Base-by-base conservation (phyloP, 371 early-diverging fungal species). In the Mortierella sp. region DNA sequence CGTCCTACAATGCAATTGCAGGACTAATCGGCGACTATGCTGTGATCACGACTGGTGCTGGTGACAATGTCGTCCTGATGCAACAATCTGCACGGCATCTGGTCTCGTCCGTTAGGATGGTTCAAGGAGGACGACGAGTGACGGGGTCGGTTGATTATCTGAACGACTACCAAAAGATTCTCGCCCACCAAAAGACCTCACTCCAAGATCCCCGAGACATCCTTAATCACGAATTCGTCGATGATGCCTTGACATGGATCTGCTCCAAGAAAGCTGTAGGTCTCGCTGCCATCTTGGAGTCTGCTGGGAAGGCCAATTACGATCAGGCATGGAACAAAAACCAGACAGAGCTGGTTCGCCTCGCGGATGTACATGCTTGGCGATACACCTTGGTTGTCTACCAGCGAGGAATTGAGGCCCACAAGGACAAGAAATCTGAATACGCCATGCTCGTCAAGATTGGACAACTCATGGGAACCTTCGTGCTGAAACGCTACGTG, bases 21-120 rank as follows among this genome's bases (percentile, higher is more conserved):
- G 83, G 81, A 10, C 66, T 85, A 29, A 86, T 88, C 51, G 84
- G 79, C 39, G 89, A 89, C 58, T 89, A 80, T 82, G 89, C 88
- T 39, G 90, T 90, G 6, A 72, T 86, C 73, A 91, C 90, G 0
- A 91, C 91, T 8, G 79, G 91, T 29, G 91, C 85, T 47, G 91
- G 91, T 46, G 91, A 91, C 58, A 90, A 91, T 59, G 85, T 82
- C 9, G 87, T 88, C 0, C 54, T 91, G 67, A 73, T 88, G 55
- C 87, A 89, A 47, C 91, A 91, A 59, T 68, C 83, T 4, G 80
- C 87, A 14, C 83, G 80, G 17, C 83, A 84, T 51, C 37, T 84
- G 60, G 53, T 84, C 17, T 51, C 60, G 8, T n/a, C 71, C 19
- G 31, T 80, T 31, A 63, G 64, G 57, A 54, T 67, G 47, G 81